Base-by-base conservation (phyloP, 208 protist genomes). In the Trypanosoma grayi region DNA sequence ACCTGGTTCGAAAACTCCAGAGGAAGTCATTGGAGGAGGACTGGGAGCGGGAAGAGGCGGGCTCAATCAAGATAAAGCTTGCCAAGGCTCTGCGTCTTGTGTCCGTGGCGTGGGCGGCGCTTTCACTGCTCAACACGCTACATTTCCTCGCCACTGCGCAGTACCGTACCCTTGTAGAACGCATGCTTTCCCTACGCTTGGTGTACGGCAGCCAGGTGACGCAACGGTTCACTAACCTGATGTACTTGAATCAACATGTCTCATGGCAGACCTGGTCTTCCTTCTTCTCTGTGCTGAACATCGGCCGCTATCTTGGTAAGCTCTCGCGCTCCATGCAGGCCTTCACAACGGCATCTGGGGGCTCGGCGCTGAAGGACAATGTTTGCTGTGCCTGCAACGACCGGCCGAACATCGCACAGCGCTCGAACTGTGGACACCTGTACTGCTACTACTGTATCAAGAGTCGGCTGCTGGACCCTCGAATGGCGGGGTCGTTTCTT, bases 401-500 rank as follows among this genome's bases (percentile, higher is more conserved):
- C 51, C 44, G 77, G 25, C 85, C 85, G 4, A 85, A 77, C 20
- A 61, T 93, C 36, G 63, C 69, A 27, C 86, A 90, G 67, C 81
- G 82, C 13, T 84, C 87, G 9, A 92, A 91, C 71, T 97, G 92
- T 75, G 87, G 87, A 0, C 92, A 97, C 46, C 53, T 87, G 11
- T 97, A 94, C 60, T 97, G 92, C 73, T 95, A 97, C 60, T 95
- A 97, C 80, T 97, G 92, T 63, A 94, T 95, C 60, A 86, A 89
- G 61, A 87, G 87, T 66, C 77, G 90, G 1, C 70, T 95, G 18
- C 51, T 84, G 22, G 83, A 93, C 51, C 70, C 64, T 25, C 55
- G 78, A 36, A 33, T 75, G 1, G 59, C 71, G 0, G 82, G 81
- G 14, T 91, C 90, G 4, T 96, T 96, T 48, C 77, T 81, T 2